A percentile compares a stretch with the other conserved stretches of the same genome.
Conservation (phyloP, 179 eudicot species). For the Beta corolliflora region DNA sequence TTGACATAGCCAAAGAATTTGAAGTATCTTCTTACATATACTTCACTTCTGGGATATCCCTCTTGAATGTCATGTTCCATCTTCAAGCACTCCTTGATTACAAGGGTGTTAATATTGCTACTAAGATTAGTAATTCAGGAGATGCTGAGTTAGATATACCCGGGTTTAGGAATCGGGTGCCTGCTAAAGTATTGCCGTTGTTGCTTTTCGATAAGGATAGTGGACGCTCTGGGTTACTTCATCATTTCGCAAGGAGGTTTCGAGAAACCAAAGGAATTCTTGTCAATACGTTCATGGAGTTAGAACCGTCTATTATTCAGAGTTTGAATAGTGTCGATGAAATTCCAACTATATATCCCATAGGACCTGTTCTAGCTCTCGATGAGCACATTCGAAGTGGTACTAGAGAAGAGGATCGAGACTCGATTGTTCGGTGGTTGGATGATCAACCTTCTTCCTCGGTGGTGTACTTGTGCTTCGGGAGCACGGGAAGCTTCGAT, state of each 20-base stretch:
- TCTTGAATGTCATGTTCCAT: constrained; percentile 5
- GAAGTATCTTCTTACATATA: constrained; percentile 21
- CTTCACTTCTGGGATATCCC: constrained; percentile 26
- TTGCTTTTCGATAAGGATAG: constrained; percentile 14
- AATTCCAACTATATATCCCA: constrained; percentile 42
- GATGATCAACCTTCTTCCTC: constrained; percentile 29
- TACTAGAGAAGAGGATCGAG: neutral
- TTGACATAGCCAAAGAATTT: constrained; percentile 30
- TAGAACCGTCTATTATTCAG: constrained; percentile 33
- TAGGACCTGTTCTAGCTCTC: constrained; percentile 51
- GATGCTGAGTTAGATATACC: neutral
- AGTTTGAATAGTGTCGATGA: constrained; percentile 4
- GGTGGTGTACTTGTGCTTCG: constrained; percentile 37
- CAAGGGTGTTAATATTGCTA: too few species aligned
- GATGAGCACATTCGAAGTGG: neutral
- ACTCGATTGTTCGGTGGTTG: constrained; percentile 31
- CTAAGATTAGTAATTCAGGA: neutral
- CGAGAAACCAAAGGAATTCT: constrained; percentile 47
- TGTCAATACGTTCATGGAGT: constrained; percentile 48
- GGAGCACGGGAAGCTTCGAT: constrained; percentile 36
- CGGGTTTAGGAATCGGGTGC: constrained; percentile 16
- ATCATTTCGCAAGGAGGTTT: constrained; percentile 13
- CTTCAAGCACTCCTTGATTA: constrained; percentile 13
- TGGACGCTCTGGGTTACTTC: neutral
- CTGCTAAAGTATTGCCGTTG: constrained; percentile 28